A percentile compares a stretch with the other conserved stretches of the same genome.
phyloP scores from a whole-genome alignment of 2,329 filamentous ascomycete species.

The Curvularia hawaiiensis region DNA sequence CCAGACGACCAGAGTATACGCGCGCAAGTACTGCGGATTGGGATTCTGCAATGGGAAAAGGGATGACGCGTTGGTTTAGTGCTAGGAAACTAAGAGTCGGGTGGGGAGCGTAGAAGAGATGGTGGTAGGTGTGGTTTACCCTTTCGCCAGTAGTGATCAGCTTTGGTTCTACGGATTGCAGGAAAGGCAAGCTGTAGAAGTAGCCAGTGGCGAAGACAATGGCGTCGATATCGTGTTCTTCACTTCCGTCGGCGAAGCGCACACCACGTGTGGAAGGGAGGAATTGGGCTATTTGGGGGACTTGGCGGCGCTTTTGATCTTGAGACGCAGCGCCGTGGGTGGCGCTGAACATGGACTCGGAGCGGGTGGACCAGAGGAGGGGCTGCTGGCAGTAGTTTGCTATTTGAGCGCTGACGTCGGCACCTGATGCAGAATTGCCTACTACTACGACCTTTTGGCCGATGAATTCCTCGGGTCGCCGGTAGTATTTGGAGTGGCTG shows the following conservation, averaged over 20 bases:
- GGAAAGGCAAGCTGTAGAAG: conserved; percentile 81
- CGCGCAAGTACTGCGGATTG: conserved; percentile 79
- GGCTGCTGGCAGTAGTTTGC: conserved; percentile 62
- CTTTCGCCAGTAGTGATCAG: conserved; percentile 72
- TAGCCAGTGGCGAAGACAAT: conserved; percentile 91
- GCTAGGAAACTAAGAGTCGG: conserved; percentile 80
- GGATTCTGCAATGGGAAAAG: conserved; percentile 79
- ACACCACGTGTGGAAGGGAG: conserved; percentile 64
- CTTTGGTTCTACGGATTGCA: conserved; percentile 59
- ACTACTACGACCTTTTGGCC: conserved; percentile 79
- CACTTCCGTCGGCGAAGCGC: conserved; percentile 67
- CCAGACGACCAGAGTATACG: conserved; percentile 73
- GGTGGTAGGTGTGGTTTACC: conserved; percentile 75
- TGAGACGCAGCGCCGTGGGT: conserved; percentile 20
- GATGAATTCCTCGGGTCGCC: conserved; percentile 65
- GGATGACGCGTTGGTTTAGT: conserved; percentile 83
- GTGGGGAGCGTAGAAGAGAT: conserved; percentile 75
- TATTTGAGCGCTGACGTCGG: conserved; percentile 84
- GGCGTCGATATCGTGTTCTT: conserved; percentile 72
- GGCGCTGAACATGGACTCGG: conserved; percentile 19
- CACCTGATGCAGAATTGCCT: conserved; percentile 81
- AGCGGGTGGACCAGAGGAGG: conserved; percentile 56
- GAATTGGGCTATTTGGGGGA: conserved; percentile 60
- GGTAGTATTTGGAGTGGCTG: conserved; percentile 75
- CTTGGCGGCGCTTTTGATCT: conserved; percentile 58